Conservation (phyloP, 176 grass and related monocot species). For the Avena eriantha region DNA sequence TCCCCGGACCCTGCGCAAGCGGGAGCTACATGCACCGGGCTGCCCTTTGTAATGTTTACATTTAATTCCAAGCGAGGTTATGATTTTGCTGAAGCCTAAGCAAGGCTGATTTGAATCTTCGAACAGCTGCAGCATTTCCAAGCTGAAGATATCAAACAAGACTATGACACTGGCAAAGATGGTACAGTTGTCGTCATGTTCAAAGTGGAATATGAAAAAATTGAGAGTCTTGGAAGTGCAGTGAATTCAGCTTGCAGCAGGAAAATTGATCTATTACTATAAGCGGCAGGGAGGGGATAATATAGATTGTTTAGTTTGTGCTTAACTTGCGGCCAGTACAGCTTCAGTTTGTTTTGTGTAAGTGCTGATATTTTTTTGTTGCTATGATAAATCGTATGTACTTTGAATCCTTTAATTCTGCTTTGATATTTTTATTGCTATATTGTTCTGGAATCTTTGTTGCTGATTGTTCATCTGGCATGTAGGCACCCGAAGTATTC, state of each 20-base stretch:
- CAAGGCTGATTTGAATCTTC: constrained; percentile 44
- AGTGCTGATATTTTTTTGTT: constrained; percentile 6
- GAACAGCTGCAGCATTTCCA: constrained; percentile 83
- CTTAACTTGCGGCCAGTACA: constrained; percentile 18
- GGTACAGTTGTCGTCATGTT: constrained; percentile 86
- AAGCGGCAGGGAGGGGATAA: constrained; percentile 40
- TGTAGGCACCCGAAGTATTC: constrained; percentile 41
- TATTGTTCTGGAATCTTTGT: not conserved
- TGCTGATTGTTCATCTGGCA: constrained; percentile 18
- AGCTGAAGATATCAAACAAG: constrained; percentile 91
- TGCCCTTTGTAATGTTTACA: not conserved
- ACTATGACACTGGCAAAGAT: constrained; percentile 96
- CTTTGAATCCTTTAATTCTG: constrained; percentile 7
- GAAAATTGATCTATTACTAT: constrained; percentile 72
- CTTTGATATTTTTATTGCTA: not conserved
- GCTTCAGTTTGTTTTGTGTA: constrained; percentile 36
- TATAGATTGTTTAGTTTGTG: not conserved
- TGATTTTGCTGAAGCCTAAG: constrained; percentile 29
- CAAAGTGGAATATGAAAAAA: constrained; percentile 84
- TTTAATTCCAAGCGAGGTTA: constrained; percentile 10
- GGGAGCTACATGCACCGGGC: too few relatives aligned
- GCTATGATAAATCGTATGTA: not conserved
- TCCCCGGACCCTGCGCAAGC: too few relatives aligned
- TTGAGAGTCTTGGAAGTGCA: constrained; percentile 68
- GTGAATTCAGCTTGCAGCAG: constrained; percentile 89